Conservation (phyloP, 805 yeast species). For the Candida rishiriensis region DNA sequence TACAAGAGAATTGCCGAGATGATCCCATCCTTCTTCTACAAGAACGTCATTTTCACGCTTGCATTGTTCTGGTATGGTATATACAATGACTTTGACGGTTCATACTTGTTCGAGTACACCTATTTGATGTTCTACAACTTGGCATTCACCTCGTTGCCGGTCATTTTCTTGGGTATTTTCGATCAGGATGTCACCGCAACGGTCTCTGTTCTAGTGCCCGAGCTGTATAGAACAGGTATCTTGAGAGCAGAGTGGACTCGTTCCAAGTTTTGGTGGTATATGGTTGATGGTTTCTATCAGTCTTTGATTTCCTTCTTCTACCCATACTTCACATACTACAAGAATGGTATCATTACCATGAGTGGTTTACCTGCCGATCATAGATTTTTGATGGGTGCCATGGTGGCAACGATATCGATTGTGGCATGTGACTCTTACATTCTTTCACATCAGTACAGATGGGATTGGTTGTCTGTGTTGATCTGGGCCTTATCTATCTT, state of each 20-base stretch:
- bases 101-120: constrained; percentile 74
- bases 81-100: constrained; percentile 70
- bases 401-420: constrained; percentile 63
- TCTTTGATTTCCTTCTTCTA: constrained; percentile 68
- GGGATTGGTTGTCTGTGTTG: constrained; percentile 73
- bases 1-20: constrained; percentile 77
- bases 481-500: constrained; percentile 55
- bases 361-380: constrained; percentile 56
- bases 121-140: constrained; percentile 75
- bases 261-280: constrained; percentile 64
- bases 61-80: constrained; percentile 80
- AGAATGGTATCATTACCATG: constrained; percentile 38
- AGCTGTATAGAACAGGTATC: constrained; percentile 70
- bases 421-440: constrained; percentile 64
- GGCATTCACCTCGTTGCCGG: constrained; percentile 80
- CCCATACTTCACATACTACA: constrained; percentile 55
- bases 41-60: constrained; percentile 70
- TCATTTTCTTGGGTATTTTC: constrained; percentile 70
- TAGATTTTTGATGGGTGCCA: constrained; percentile 66
- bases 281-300: constrained; percentile 76
- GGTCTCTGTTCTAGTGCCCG: constrained; percentile 69
- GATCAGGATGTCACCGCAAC: constrained; percentile 77
- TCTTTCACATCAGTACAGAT: constrained; percentile 62
- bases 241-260: constrained; percentile 67
- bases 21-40: constrained; percentile 79